Base-by-base conservation (phyloP, 495 filamentous ascomycete genomes). In the Podospora anserina region DNA sequence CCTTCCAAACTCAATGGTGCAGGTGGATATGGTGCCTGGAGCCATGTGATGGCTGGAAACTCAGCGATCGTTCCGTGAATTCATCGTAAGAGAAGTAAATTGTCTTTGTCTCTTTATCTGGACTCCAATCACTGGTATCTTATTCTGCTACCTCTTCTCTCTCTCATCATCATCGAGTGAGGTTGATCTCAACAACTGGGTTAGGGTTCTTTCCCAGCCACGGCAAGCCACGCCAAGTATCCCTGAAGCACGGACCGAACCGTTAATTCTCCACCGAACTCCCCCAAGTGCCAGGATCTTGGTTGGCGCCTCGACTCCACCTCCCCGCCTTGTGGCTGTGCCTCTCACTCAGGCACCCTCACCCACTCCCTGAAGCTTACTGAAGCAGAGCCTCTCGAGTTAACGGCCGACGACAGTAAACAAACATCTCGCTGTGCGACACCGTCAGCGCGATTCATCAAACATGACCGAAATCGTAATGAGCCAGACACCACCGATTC, bases 401-500 rank as follows among this genome's bases (percentile, higher is more conserved):
- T 13, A 5, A 49, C 39, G 39, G 39, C 39, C 39, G 9, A 49
- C 39, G 39, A 49, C 39, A 49, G 39, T 13, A 49, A 49, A 11
- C 39, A 49, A 49, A 49, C 39, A 49, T 49, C 39, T 49, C 39
- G 39, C 39, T 49, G 39, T 49, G 39, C 13, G 39, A 49, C 39
- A 5, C 11, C 34, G 9, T 16, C 39, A 16, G 15, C 39, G 9
- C 39, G 39, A 3, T 11, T 13, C 39, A 49, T 49, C 7, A 49
- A 75, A 69, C 26, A 85, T 85, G 82, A 80, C 82, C 1, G 82
- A 83, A 72, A 79, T 81, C 57, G 73, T 83, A 64, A 78, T 71
- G 66, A 80, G 74, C 71, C 83, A 83, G 67, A 86, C 82, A 0
- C 85, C 84, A 15, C 85, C 84, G 2, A 76, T 84, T 26, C 80